Evolutionary conservation across 2,329 filamentous ascomycete species (phyloP), one percentile per base, ranked within the genome.

Genomic region (Neofusicoccum kwambonambiense): DNA sequence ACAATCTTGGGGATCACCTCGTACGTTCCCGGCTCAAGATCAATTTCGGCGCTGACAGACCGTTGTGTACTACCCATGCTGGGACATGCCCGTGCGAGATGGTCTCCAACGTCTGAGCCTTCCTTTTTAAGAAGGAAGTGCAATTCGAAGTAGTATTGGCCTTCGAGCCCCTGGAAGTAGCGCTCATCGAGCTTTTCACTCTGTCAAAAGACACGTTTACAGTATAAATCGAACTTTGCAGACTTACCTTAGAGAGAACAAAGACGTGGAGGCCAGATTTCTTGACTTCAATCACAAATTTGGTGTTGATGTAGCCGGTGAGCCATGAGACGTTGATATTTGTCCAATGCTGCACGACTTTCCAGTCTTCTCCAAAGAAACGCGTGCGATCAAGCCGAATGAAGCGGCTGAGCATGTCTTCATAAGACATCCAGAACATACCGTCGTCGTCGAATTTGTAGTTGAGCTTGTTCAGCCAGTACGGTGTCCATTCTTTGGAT

Each of bases 401-500:
- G 37, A 58, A 66, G 2, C 49, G 27, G 27, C 45, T 50, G 11
- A 65, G 41, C 31, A 66, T 50, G 34, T 66, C 65, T 4, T 65
- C 31, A 44, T 41, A 65, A 4, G 65, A 51, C 44, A 66, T 65
- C 65, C 65, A 66, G 34, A 66, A 66, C 7, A 56, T 41, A 13
- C 90, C 90, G 69, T 93, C 90, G 69, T 92, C 89, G 44, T 90
- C 90, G 69, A 93, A 93, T 47, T 85, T 87, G 73, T 93, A 90
- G 51, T 84, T 82, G 0, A 95, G 82, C 70, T 89, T 87, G 66
- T 87, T 78, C 77, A 94, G 87, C 86, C 89, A 92, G 69, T 93
- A 88, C 0, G 90, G 82, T 0, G 90, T 94, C 92, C 92, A 96
- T 75, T 94, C 89, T 70, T 91, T 90, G 6, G 89, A 92, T 0